These are phyloP conservation scores for Fusarium stilboides DNA, from an alignment of 2,329 filamentous ascomycete species.

Conservation along the genomic window DNA sequence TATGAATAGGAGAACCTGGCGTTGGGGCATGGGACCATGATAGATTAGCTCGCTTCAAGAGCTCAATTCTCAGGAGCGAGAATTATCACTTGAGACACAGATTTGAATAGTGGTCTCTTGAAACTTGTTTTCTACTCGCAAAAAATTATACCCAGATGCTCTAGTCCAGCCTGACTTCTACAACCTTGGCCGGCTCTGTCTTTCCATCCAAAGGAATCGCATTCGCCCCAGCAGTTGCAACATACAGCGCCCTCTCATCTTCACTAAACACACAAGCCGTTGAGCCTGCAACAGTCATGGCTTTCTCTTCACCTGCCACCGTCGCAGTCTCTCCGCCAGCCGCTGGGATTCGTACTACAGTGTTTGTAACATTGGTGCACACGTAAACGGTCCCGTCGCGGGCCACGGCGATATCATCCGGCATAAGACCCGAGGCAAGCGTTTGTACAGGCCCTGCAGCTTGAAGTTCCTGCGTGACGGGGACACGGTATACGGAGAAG, in stretches of 20 bases:
- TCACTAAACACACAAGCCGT: conserved; percentile 35
- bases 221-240: conserved; percentile 35
- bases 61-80: conserved; percentile 17
- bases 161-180: conserved; percentile 28
- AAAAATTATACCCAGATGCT: neutral
- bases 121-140: conserved; percentile 1
- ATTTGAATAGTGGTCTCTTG: conserved; percentile 20
- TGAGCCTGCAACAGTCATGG: conserved; percentile 28
- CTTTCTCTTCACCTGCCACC: conserved; percentile 26
- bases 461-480: conserved; percentile 22
- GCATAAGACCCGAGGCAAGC: conserved; percentile 24
- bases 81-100: conserved; percentile 12
- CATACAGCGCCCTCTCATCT: conserved; percentile 30
- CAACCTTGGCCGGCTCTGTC: conserved; percentile 43
- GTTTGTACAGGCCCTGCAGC: conserved; percentile 30
- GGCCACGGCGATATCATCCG: conserved; percentile 40
- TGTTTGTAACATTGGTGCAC: conserved; percentile 42
- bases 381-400: conserved; percentile 39
- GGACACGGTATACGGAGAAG: conserved; percentile 36
- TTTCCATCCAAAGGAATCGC: conserved; percentile 34
- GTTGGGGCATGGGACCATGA: conserved; percentile 46
- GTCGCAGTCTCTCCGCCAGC: conserved; percentile 3
- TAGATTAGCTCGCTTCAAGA: conserved; percentile 40
- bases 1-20: conserved; percentile 47
- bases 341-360: conserved; percentile 24